Percentiles rank a stretch among this genome's conserved stretches.
Conservation (phyloP, 2,329 filamentous ascomycete species). For the Arthroderma sp. region DNA sequence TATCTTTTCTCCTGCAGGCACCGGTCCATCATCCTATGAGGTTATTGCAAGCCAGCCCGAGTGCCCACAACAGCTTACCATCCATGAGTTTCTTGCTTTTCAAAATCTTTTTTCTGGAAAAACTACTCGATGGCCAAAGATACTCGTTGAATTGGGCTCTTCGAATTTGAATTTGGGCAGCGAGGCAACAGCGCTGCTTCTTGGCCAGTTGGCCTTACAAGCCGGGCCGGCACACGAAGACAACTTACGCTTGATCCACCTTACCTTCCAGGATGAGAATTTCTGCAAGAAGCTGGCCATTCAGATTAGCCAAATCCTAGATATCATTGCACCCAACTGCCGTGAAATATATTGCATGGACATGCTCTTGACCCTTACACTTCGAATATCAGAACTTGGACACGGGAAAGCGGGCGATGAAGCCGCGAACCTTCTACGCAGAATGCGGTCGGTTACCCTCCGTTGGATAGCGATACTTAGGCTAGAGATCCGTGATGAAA, state of each 20-base stretch:
- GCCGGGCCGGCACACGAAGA: slow-evolving; percentile 36
- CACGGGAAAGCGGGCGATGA: slow-evolving; percentile 8
- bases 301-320: slow-evolving; percentile 36
- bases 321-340: slow-evolving; percentile 42
- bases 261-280: slow-evolving; percentile 33
- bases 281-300: slow-evolving; percentile 40
- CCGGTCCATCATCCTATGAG: slow-evolving; percentile 37
- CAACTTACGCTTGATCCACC: slow-evolving; percentile 36
- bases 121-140: slow-evolving; percentile 33
- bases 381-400: slow-evolving; percentile 27
- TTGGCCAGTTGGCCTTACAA: slow-evolving; percentile 42
- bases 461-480: slow-evolving; percentile 40
- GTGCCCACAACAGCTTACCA: slow-evolving; percentile 33
- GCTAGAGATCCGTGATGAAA: slow-evolving; percentile 29
- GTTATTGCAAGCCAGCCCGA: slow-evolving; percentile 32
- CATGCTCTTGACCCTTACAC: slow-evolving; percentile 38
- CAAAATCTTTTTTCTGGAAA: slow-evolving; percentile 33
- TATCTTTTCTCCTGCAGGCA: slow-evolving; percentile 18
- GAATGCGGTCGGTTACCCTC: slow-evolving; percentile 32
- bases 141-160: slow-evolving; percentile 39
- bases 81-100: slow-evolving; percentile 38
- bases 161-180: slow-evolving; percentile 48
- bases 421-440: slow-evolving; percentile 24
- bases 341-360: slow-evolving; percentile 47
- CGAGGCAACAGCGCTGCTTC: slow-evolving; percentile 35